Conservation (phyloP, 345 rosid genomes). For the Hypericum perforatum region DNA sequence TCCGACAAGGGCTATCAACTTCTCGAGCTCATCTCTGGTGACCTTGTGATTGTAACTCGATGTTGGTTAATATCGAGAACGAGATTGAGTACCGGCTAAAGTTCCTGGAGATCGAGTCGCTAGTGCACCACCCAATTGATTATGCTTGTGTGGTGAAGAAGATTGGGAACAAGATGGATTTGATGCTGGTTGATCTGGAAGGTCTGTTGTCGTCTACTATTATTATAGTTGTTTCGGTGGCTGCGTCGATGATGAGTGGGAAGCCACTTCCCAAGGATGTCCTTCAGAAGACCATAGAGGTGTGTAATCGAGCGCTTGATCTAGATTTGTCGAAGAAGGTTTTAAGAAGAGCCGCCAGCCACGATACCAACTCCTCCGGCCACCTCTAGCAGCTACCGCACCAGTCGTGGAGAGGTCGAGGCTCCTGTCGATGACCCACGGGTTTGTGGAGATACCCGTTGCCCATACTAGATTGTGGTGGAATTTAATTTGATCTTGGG, state of each 20-base stretch:
- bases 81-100: conserved; percentile 73
- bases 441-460: no score
- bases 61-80: conserved; percentile 85
- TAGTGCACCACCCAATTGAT: conserved; percentile 86
- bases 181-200: conserved; percentile 81
- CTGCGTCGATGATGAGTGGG: conserved; percentile 86
- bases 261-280: conserved; percentile 85
- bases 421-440: no score
- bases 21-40: no score
- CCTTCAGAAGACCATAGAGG: no score
- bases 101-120: conserved; percentile 88
- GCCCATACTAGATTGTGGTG: no score
- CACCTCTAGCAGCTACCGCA: no score
- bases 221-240: conserved; percentile 90
- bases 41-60: no score
- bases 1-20: no score
- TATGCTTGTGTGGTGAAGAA: conserved; percentile 81
- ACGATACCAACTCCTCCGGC: no score
- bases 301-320: conserved; percentile 79
- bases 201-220: conserved; percentile 78
- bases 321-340: conserved; percentile 71
- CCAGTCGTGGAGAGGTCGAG: no score
- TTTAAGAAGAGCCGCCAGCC: no score
- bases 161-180: conserved; percentile 78
- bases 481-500: no score